Percentiles rank a stretch among this genome's conserved stretches.
Conservation (phyloP, 768 basidiomycete genomes). For the Kockovaella imperatae region DNA sequence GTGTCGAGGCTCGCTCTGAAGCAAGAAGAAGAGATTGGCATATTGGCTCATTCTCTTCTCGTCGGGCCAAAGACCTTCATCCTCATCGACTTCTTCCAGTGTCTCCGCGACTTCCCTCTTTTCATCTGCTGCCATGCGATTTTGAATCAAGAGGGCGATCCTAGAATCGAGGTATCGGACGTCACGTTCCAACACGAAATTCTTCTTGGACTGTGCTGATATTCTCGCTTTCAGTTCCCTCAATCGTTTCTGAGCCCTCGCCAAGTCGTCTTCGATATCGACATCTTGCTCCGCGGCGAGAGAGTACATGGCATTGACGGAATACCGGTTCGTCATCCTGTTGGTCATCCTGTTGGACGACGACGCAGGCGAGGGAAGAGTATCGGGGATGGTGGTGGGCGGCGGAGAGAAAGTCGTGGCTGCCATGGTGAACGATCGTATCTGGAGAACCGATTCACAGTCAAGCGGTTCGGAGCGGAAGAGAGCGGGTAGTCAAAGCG, state of each 20-base stretch:
- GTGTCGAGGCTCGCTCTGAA: conserved; percentile 95
- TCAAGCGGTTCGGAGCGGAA: neutral
- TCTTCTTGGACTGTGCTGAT: conserved; percentile 98
- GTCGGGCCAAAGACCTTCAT: conserved; percentile 85
- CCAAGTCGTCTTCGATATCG: conserved; percentile 93
- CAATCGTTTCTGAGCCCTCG: conserved; percentile 94
- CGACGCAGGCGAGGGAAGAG: conserved; percentile 11
- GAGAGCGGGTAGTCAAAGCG: neutral
- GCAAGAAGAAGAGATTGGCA: conserved; percentile 95
- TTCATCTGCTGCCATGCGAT: conserved; percentile 95
- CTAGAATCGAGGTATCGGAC: conserved; percentile 96
- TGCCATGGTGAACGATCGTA: neutral
- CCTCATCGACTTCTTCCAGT: conserved; percentile 89
- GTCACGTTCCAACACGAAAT: conserved; percentile 97
- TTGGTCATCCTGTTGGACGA: conserved; percentile 48
- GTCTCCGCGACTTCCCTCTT: conserved; percentile 93
- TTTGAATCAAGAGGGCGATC: conserved; percentile 95
- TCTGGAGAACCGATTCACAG: too few species aligned
- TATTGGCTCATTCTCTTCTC: conserved; percentile 85
- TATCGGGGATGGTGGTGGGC: conserved; percentile 5
- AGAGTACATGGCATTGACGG: conserved; percentile 88
- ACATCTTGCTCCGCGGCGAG: conserved; percentile 99
- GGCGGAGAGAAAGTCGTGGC: neutral
- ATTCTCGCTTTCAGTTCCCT: conserved; percentile 94
- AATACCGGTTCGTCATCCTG: conserved; percentile 91